Base-by-base conservation (phyloP, 768 basidiomycete species). In the Phanerochaete carnosa region DNA sequence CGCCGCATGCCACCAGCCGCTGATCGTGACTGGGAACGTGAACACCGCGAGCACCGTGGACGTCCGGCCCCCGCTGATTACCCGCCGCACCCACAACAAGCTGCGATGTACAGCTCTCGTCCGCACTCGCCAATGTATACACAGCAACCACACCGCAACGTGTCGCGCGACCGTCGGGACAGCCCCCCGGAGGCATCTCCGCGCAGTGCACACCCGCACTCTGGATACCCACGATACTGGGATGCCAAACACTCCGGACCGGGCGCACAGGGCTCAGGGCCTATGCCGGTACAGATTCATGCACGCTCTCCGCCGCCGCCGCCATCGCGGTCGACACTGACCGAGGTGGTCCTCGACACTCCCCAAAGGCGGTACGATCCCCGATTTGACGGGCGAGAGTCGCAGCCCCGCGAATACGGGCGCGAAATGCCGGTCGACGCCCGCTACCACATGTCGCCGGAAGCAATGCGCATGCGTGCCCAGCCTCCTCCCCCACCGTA, bases 291-390 rank as follows among this genome's bases (percentile, higher is more conserved):
- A 30, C 52, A 54, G 52, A 54, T 39, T 9, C 39, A 43, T 19
- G 29, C 58, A 6, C 39, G 26, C 26, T 23, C 25, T 1, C 45
- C 26, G 16, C 25, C 46, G 23, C 57, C 57, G 2, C 58, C 58
- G 28, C 57, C 46, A 13, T 30, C 46, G 52, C 49, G 59, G 3
- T 50, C 53, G 19, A 23, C 51, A 7, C 45, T 58, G 39, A 29
- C 39, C 23, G 62, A 64, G 37, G 58, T 39, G n/a, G 53, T 26
- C 28, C 75, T 76, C 12, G 84, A 84, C 54, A 76, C 70, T 28
- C 67, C 79, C 0, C 74, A 72, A 16, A 77, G 84, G 64, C 78
- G 88, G 19, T 90, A 90, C 63, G 89, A 90, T 65, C 87, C 87
- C 6, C 77, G 83, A 23, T 81, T 81, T 62, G 83, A 84, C 66